Evolutionary conservation across 208 protist genomes (phyloP).

Genomic region (Trypanosomatidae sp.): DNA sequence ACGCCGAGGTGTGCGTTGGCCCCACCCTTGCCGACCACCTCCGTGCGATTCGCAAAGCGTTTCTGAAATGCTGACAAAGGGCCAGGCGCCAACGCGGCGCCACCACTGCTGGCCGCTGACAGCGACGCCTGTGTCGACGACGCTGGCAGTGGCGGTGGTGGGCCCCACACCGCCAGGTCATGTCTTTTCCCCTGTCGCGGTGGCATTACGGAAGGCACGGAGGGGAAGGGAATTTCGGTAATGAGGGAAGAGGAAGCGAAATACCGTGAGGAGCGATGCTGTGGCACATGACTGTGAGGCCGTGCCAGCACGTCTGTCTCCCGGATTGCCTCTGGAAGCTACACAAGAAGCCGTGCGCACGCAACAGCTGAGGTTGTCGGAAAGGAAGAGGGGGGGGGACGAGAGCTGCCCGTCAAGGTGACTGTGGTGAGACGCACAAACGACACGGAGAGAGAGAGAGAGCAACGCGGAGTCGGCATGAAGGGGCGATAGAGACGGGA

Average conservation of each 20-base stretch:
- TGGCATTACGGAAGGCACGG: constrained; percentile 5
- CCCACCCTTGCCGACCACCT: constrained; percentile 57
- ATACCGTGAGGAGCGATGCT: neutral
- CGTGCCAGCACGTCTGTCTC: neutral
- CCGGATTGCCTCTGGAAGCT: neutral
- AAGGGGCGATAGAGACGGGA: neutral
- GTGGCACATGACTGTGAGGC: neutral
- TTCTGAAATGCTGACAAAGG: constrained; percentile 45
- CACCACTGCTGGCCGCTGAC: neutral
- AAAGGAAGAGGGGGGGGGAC: neutral
- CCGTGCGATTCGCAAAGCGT: constrained; percentile 61
- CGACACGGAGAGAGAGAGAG: neutral
- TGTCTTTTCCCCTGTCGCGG: constrained; percentile 28
- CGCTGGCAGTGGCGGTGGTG: constrained; percentile 33
- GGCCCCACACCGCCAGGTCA: constrained; percentile 74
- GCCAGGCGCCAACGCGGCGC: neutral
- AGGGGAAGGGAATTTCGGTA: neutral
- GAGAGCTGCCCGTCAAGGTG: neutral
- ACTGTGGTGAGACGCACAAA: too few relatives aligned
- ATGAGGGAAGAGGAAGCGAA: constrained; percentile 2
- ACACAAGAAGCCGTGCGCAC: neutral
- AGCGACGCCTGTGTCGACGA: neutral
- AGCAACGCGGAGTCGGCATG: too few relatives aligned
- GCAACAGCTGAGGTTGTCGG: neutral
- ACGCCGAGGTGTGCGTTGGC: constrained; percentile 40